Evolutionary conservation across 768 basidiomycete genomes (phyloP).

Genomic region (Rhodosporidiobolus sp.): DNA sequence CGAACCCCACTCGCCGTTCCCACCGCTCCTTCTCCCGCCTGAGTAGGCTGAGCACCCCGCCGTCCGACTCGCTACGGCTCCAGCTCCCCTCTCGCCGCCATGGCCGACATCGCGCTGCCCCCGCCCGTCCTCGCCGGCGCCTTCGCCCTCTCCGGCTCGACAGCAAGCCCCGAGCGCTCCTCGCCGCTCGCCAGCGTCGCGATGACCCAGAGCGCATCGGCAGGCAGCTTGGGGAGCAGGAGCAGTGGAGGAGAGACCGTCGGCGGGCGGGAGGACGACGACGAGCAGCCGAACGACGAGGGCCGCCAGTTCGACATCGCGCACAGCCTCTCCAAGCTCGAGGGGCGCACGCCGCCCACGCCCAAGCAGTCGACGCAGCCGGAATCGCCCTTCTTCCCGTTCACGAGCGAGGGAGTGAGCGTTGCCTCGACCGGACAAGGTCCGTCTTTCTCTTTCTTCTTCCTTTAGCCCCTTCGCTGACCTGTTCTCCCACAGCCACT

Average conservation of each 20-base stretch:
- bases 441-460: neutral
- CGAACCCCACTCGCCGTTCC: too few relatives aligned
- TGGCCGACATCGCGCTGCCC: neutral
- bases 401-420: neutral
- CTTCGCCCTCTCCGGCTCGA: neutral
- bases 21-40: too few relatives aligned
- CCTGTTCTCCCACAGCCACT: too few relatives aligned
- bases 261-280: neutral
- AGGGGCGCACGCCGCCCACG: neutral
- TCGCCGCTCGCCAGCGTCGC: neutral
- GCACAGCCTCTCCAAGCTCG: neutral
- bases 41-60: too few relatives aligned
- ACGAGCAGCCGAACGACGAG: neutral
- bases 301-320: neutral
- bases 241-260: constrained; percentile 1
- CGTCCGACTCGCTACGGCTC: neutral
- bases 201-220: neutral
- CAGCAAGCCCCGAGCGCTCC: neutral
- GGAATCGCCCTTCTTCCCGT: too few relatives aligned
- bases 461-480: too few relatives aligned
- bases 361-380: neutral
- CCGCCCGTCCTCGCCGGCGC: neutral
- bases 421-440: neutral
- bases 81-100: neutral
- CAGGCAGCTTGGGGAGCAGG: neutral